A percentile compares a stretch with the other conserved stretches of the same genome.
These are phyloP conservation scores for Pleurotus giganteus DNA, from an alignment of 768 basidiomycete species.

Conservation along the genomic window DNA sequence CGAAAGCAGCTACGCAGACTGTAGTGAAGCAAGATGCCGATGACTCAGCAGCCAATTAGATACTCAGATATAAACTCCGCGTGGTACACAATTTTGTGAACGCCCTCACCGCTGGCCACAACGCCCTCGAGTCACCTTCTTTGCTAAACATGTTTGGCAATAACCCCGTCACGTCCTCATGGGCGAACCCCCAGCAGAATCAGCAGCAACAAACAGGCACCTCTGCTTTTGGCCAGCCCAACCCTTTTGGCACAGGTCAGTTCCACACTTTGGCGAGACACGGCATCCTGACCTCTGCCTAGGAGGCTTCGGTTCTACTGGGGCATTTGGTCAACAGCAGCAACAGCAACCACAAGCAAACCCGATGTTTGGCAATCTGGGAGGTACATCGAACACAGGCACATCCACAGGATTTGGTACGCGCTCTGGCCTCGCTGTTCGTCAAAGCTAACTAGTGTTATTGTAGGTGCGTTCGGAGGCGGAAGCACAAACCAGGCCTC, in stretches of 20 bases:
- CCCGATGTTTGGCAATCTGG: conserved; percentile 77
- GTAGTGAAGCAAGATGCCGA: no score
- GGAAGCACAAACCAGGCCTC: conserved; percentile 35
- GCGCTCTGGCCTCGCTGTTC: conserved; percentile 23
- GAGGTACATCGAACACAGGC: conserved; percentile 27
- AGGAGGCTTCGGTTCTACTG: conserved; percentile 51
- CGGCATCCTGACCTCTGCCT: conserved; percentile 12
- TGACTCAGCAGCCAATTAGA: neutral
- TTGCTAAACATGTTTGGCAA: conserved; percentile 56
- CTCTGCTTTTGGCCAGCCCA: conserved; percentile 45
- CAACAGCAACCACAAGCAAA: conserved; percentile 66
- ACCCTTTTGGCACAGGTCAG: conserved; percentile 25
- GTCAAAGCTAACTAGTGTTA: conserved; percentile 16
- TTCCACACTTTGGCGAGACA: conserved; percentile 1
- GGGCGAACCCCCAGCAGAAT: conserved; percentile 66
- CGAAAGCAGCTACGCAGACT: no score
- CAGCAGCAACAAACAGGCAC: conserved; percentile 58
- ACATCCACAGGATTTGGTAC: conserved; percentile 42
- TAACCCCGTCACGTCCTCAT: conserved; percentile 53
- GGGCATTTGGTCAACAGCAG: conserved; percentile 60
- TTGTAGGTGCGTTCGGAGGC: conserved; percentile 44
- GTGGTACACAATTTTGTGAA: conserved; percentile 10
- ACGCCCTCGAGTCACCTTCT: conserved; percentile 11
- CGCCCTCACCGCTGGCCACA: conserved; percentile 13
- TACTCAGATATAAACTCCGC: conserved; percentile 9